These are phyloP conservation scores for Hortiboletus rubellus DNA, from an alignment of 1,284 basidiomycete species.

Conservation along the genomic window DNA sequence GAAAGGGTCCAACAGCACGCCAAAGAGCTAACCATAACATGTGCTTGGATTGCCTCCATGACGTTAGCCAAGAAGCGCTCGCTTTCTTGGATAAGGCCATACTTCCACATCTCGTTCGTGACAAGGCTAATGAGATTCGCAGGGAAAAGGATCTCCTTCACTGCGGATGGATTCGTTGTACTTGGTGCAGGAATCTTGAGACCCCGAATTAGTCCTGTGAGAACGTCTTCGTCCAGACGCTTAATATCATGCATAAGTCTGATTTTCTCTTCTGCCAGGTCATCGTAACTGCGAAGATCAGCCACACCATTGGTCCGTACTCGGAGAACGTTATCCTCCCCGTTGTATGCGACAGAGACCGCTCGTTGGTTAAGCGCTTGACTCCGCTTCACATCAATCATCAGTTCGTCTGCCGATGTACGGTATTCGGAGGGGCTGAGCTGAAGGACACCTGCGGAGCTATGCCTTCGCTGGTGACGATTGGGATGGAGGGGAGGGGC, in stretches of 20 bases:
- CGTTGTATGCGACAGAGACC: constrained; percentile 89
- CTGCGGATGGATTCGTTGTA: constrained; percentile 86
- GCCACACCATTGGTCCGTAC: constrained; percentile 74
- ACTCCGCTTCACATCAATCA: constrained; percentile 74
- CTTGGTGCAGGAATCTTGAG: constrained; percentile 94
- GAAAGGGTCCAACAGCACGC: constrained; percentile 6
- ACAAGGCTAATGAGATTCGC: constrained; percentile 98
- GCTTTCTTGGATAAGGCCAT: constrained; percentile 94
- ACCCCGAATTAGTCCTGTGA: constrained; percentile 87
- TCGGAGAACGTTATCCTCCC: constrained; percentile 70
- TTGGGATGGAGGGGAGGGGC: constrained; percentile 35
- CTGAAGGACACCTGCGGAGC: constrained; percentile 78
- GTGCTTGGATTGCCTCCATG: constrained; percentile 97
- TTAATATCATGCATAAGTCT: constrained; percentile 90
- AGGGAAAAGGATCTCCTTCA: constrained; percentile 99
- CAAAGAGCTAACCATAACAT: constrained; percentile 88
- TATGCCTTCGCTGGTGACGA: constrained; percentile 80
- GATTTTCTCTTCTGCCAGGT: constrained; percentile 94
- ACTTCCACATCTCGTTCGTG: constrained; percentile 99
- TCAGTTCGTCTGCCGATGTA: constrained; percentile 77
- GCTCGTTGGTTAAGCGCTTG: constrained; percentile 82
- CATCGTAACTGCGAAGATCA: constrained; percentile 75
- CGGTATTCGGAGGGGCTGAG: constrained; percentile 60
- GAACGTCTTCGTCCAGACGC: constrained; percentile 91
- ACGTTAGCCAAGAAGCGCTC: constrained; percentile 98